A percentile compares a stretch with the other conserved stretches of the same genome.
These are phyloP conservation scores for Irpex sp. DNA, from an alignment of 1,284 basidiomycete genomes.

Conservation along the genomic window DNA sequence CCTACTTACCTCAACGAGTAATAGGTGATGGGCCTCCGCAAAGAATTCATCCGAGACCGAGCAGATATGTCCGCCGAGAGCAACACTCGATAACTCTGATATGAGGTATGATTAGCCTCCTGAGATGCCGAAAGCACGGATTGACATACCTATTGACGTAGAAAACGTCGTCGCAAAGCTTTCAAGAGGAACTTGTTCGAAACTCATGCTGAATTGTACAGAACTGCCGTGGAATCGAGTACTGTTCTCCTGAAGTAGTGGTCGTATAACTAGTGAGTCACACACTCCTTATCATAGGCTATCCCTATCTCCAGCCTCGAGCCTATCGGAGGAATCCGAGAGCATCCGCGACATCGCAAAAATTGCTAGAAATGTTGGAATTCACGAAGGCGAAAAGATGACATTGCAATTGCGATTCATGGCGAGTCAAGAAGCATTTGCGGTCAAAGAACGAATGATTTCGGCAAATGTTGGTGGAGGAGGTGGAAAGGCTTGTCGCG, in stretches of 20 bases:
- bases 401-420: not conserved
- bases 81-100: conserved; percentile 85
- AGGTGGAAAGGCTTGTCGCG: too few species aligned
- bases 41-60: conserved; percentile 96
- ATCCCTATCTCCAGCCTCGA: not conserved
- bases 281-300: not conserved
- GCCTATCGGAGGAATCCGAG: not conserved
- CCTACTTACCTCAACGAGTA: conserved; percentile 71
- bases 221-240: not conserved
- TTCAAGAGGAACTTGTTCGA: conserved; percentile 45
- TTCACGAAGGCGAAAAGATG: not conserved
- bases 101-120: not conserved
- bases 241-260: not conserved
- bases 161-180: conserved; percentile 52
- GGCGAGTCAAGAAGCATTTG: not conserved
- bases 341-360: not conserved
- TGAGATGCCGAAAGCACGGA: not conserved
- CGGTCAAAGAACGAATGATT: too few species aligned
- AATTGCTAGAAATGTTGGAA: not conserved
- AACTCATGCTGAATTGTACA: conserved; percentile 29
- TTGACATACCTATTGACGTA: conserved; percentile 51
- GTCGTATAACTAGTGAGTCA: not conserved
- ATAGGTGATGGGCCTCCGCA: conserved; percentile 79
- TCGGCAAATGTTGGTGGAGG: too few species aligned
- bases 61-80: conserved; percentile 76